These are phyloP conservation scores for Lotus japonicus DNA, from an alignment of 306 rosid species.

Conservation along the genomic window DNA sequence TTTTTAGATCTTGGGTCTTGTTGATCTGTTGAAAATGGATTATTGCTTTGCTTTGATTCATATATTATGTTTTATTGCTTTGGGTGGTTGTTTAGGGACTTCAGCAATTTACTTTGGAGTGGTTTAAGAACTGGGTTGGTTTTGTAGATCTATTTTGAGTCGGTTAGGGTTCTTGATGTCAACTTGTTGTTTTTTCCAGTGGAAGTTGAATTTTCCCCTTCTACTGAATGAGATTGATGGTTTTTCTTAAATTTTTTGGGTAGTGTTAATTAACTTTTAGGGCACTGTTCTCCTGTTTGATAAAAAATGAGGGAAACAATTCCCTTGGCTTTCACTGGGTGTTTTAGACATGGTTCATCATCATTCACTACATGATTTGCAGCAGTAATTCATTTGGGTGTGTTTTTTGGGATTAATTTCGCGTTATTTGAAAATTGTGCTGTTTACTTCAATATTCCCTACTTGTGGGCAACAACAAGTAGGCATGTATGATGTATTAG, in stretches of 20 bases:
- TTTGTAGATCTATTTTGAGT: constrained; percentile 21
- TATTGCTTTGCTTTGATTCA: too few relatives aligned
- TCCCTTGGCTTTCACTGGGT: neutral
- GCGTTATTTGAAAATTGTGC: neutral
- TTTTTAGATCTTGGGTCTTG: constrained; percentile 16
- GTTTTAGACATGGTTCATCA: neutral
- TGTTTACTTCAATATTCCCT: neutral
- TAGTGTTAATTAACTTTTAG: neutral
- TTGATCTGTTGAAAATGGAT: too few relatives aligned
- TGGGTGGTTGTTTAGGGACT: too few relatives aligned
- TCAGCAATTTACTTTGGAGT: neutral
- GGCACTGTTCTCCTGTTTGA: neutral
- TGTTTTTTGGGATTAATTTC: neutral
- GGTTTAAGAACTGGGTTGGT: neutral
- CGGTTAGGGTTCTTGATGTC: neutral
- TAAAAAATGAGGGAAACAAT: neutral
- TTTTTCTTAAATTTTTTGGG: too few relatives aligned
- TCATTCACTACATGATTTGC: neutral
- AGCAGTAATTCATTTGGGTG: neutral
- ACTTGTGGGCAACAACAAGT: too few relatives aligned
- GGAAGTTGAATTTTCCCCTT: neutral
- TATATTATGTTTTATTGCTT: too few relatives aligned
- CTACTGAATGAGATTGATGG: too few relatives aligned
- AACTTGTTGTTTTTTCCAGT: neutral
- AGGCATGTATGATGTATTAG: too few relatives aligned